Percentiles rank a stretch among this genome's conserved stretches.
Conservation (phyloP, 768 basidiomycete species). For the Termitomyces titanicus region DNA sequence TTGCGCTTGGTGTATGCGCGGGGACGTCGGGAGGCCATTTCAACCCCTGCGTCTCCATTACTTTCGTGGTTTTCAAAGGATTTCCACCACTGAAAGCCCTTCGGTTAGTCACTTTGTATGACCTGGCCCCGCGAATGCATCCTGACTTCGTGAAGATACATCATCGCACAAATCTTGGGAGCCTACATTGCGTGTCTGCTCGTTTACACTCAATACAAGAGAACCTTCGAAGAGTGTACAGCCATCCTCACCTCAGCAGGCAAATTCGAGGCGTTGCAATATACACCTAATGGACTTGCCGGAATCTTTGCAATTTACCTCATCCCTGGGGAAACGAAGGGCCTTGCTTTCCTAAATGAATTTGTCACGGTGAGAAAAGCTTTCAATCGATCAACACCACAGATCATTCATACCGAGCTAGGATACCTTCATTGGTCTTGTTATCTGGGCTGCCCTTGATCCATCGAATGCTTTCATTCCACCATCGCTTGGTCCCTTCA, state of each 20-base stretch:
- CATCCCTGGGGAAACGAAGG: conserved; percentile 39
- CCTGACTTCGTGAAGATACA: conserved; percentile 41
- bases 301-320: conserved; percentile 54
- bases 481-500: conserved; percentile 46
- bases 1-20: conserved; percentile 50
- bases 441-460: conserved; percentile 51
- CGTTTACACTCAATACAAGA: conserved; percentile 61
- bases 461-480: conserved; percentile 58
- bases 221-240: conserved; percentile 38
- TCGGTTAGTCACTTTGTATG: conserved; percentile 29
- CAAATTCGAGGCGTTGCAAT: conserved; percentile 22
- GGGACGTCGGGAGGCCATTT: conserved; percentile 63
- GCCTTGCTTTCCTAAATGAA: conserved; percentile 50
- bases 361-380: conserved; percentile 44
- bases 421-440: conserved; percentile 46
- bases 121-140: neutral
- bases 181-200: conserved; percentile 59
- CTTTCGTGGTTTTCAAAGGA: conserved; percentile 46
- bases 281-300: conserved; percentile 40
- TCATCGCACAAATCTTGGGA: conserved; percentile 62
- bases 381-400: neutral
- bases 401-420: conserved; percentile 10
- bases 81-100: conserved; percentile 51
- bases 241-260: conserved; percentile 21
- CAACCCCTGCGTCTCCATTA: conserved; percentile 59